These are phyloP conservation scores for Linderina pennispora DNA, from an alignment of 192 early-diverging fungal genomes.

Conservation along the genomic window DNA sequence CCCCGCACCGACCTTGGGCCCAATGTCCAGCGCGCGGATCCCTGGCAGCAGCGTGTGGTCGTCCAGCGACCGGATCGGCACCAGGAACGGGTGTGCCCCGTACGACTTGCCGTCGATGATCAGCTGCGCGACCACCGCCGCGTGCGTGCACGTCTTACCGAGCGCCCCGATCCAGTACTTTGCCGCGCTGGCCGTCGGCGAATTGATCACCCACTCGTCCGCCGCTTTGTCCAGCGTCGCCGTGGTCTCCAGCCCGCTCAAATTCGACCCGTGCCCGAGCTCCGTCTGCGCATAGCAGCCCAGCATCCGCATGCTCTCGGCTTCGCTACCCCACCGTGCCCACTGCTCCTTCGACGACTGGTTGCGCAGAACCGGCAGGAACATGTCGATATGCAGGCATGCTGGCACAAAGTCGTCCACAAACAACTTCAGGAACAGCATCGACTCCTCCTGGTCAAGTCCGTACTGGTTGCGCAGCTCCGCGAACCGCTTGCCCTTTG, in stretches of 20 bases:
- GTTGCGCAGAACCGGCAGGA: conserved; percentile 63
- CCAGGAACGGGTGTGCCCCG: conserved; percentile 72
- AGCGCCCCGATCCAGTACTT: conserved; percentile 89
- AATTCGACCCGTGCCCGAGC: conserved; percentile 68
- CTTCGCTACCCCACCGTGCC: conserved; percentile 64
- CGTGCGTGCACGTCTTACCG: conserved; percentile 65
- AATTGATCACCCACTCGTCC: conserved; percentile 71
- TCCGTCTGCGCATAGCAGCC: conserved; percentile 85
- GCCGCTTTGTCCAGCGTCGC: conserved; percentile 70
- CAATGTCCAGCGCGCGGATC: conserved; percentile 71
- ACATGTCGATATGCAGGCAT: conserved; percentile 73
- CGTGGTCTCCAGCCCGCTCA: conserved; percentile 73
- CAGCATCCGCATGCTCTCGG: conserved; percentile 53
- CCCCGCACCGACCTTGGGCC: conserved; percentile 75
- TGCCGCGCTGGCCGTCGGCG: conserved; percentile 56
- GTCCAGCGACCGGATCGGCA: conserved; percentile 63
- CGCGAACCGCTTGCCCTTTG: conserved; percentile 54
- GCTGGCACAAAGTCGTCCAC: conserved; percentile 71
- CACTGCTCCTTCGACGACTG: conserved; percentile 67
- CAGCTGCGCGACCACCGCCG: conserved; percentile 65
- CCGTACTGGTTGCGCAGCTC: conserved; percentile 57
- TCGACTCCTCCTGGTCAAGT: conserved; percentile 50
- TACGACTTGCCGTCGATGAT: conserved; percentile 61
- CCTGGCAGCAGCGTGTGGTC: conserved; percentile 61
- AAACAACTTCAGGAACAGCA: conserved; percentile 60